These are phyloP conservation scores for Neoboletus magnificus DNA, from an alignment of 768 basidiomycete genomes.

Conservation along the genomic window DNA sequence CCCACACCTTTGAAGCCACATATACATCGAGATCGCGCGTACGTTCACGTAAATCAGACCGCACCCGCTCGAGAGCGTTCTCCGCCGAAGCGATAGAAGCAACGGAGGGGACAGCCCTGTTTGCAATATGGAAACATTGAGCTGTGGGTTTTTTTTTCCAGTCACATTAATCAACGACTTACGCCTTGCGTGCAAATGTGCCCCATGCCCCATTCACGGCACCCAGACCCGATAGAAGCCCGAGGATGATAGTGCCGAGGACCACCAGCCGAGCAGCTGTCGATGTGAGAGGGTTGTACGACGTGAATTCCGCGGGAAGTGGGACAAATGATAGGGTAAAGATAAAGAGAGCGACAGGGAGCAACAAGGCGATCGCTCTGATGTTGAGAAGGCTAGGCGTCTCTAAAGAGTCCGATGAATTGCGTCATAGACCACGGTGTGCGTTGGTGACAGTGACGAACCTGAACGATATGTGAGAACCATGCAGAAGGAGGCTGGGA, in stretches of 20 bases:
- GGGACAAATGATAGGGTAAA: slow-evolving; percentile 65
- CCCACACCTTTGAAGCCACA: slow-evolving; percentile 27
- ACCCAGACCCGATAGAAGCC: slow-evolving; percentile 76
- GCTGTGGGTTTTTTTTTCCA: slow-evolving; percentile 1
- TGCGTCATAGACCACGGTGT: not conserved
- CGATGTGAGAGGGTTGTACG: slow-evolving; percentile 43
- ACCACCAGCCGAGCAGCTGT: slow-evolving; percentile 65
- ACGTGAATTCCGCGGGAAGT: slow-evolving; percentile 49
- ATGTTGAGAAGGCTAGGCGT: slow-evolving; percentile 25
- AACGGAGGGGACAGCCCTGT: slow-evolving; percentile 22
- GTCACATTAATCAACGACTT: slow-evolving; percentile 20
- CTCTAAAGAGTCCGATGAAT: slow-evolving; percentile 12
- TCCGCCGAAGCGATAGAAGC: slow-evolving; percentile 48
- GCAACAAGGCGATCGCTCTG: slow-evolving; percentile 26
- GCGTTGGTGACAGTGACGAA: slow-evolving; percentile 5
- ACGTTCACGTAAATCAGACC: slow-evolving; percentile 50
- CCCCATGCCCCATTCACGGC: slow-evolving; percentile 66
- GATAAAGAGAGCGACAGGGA: slow-evolving; percentile 55
- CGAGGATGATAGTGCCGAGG: slow-evolving; percentile 76
- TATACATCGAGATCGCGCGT: slow-evolving; percentile 26
- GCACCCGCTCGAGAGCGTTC: slow-evolving; percentile 55
- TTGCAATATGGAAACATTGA: slow-evolving; percentile 6
- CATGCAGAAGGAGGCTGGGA: slow-evolving; percentile 63
- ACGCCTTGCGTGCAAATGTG: slow-evolving; percentile 22
- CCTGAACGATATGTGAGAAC: slow-evolving; percentile 46